A percentile compares a stretch with the other conserved stretches of the same genome.
phyloP scores from a whole-genome alignment of 495 filamentous ascomycete genomes.

The Tetracladium setigerum region DNA sequence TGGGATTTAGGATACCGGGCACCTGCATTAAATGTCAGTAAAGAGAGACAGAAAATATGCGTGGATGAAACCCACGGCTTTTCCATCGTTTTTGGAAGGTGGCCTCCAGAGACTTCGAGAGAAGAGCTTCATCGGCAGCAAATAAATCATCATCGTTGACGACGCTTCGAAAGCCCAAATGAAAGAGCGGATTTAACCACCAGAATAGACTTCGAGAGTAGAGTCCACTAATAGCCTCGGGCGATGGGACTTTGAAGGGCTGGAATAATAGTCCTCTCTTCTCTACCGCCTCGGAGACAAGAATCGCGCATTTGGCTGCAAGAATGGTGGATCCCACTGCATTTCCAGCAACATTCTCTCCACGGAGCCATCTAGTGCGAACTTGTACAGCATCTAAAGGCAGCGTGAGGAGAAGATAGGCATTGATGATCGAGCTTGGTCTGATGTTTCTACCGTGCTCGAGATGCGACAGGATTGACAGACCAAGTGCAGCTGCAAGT shows the following conservation, averaged over 20 bases:
- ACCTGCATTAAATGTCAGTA: not conserved
- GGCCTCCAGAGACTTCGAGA: not conserved
- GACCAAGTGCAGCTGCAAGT: conserved; percentile 27
- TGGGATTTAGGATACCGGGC: conserved; percentile 7
- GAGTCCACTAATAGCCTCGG: conserved; percentile 28
- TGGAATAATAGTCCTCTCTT: conserved; percentile 42
- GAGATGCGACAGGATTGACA: conserved; percentile 29
- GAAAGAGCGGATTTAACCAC: conserved; percentile 35
- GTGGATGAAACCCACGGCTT: too few relatives aligned
- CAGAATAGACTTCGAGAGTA: conserved; percentile 29
- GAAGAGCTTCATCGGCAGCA: conserved; percentile 9
- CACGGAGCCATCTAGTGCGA: conserved; percentile 35
- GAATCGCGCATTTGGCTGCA: conserved; percentile 25
- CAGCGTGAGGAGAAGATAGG: conserved; percentile 48
- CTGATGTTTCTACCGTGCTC: conserved; percentile 32
- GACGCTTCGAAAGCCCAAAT: conserved; percentile 22
- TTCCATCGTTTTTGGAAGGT: not conserved
- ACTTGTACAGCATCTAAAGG: conserved; percentile 44
- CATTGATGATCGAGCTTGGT: conserved; percentile 35
- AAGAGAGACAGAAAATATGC: too few relatives aligned
- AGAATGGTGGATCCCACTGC: conserved; percentile 17
- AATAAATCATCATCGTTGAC: conserved; percentile 27
- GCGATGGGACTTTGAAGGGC: conserved; percentile 27
- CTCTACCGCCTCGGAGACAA: conserved; percentile 41
- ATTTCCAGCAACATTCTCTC: conserved; percentile 1